Conservation (phyloP, 345 rosid species). For the Citrus sinensis region DNA sequence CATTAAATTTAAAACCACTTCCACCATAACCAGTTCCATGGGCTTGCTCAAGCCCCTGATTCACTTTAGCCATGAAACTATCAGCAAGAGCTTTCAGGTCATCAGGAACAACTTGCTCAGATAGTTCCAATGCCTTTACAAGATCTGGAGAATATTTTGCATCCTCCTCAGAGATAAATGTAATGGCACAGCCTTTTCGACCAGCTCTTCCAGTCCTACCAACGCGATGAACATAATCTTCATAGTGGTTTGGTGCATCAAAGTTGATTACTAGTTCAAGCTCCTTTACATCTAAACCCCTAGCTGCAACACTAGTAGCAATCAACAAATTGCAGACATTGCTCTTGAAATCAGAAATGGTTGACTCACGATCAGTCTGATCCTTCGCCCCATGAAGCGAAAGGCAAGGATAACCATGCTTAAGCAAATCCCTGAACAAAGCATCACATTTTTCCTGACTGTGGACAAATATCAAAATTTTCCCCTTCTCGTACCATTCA, state of each 20-base stretch:
- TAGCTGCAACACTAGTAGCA: conserved; percentile 96
- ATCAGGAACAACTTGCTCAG: conserved; percentile 94
- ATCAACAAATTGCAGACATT: conserved; percentile 87
- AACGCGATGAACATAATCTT: conserved; percentile 97
- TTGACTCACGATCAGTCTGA: conserved; percentile 95
- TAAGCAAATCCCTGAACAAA: conserved; percentile 73
- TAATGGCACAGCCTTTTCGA: conserved; percentile 90
- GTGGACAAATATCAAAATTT: conserved; percentile 85
- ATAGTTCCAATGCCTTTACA: conserved; percentile 87
- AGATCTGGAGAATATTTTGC: conserved; percentile 97
- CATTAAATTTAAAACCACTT: conserved; percentile 96
- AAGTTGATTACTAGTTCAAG: conserved; percentile 89
- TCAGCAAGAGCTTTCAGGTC: conserved; percentile 89
- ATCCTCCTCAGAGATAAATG: conserved; percentile 92
- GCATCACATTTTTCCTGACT: conserved; percentile 93
- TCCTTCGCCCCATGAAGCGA: conserved; percentile 99
- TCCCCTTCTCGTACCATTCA: conserved; percentile 97
- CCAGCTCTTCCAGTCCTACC: conserved; percentile 99
- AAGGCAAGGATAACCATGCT: conserved; percentile 86
- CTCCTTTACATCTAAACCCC: conserved; percentile 98
- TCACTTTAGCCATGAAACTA: conserved; percentile 89
- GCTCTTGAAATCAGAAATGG: conserved; percentile 88
- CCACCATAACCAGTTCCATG: conserved; percentile 99
- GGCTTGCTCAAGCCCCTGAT: conserved; percentile 94
- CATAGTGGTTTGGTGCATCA: conserved; percentile 96